Evolutionary conservation across 805 yeast genomes (phyloP), one percentile per base, ranked within the genome.

Genomic region (Pachysolen tannophilus): DNA sequence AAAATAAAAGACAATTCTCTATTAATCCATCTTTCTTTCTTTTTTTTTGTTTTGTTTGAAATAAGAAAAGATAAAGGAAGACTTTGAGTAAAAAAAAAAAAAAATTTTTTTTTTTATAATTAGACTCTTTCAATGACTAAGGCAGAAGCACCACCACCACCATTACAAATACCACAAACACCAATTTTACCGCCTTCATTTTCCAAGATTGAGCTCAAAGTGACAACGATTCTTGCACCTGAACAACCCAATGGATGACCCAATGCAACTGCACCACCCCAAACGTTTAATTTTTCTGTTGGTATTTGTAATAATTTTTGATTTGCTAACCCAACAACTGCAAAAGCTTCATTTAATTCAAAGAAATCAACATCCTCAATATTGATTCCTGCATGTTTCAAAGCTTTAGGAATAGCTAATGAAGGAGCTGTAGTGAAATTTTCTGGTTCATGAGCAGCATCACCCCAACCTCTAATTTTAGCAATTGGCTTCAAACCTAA

Each of bases 91-190:
- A n/a, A n/a, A n/a, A n/a, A n/a, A n/a, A n/a, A n/a, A n/a, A n/a
- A n/a, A n/a, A n/a, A n/a, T n/a, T n/a, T n/a, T n/a, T n/a, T n/a
- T n/a, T n/a, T n/a, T n/a, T n/a, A n/a, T n/a, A n/a, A n/a, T n/a
- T n/a, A n/a, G n/a, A n/a, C n/a, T 21, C 68, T 76, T 67, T 88
- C 95, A 50, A 92, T 74, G 42, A 92, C 85, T 51, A 92, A 68
- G 18, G 97, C 80, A 38, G 95, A 82, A 33, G 97, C 97, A 58
- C 98, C 99, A 58, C 99, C 99, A 53, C 99, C 99, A 69, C 99
- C 98, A 61, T 92, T 92, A 73, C 98, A 92, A 56, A 92, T 81
- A 59, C 86, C 96, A 51, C 96, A 97, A 47, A 78, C 86, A 59
- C 99, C 99, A 48, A 78, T 60, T 65, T 81, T 85, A 49, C 90